Evolutionary conservation across 2,329 filamentous ascomycete genomes (phyloP), one percentile per base, ranked within the genome.

Genomic region (Lecanicillium sp.): DNA sequence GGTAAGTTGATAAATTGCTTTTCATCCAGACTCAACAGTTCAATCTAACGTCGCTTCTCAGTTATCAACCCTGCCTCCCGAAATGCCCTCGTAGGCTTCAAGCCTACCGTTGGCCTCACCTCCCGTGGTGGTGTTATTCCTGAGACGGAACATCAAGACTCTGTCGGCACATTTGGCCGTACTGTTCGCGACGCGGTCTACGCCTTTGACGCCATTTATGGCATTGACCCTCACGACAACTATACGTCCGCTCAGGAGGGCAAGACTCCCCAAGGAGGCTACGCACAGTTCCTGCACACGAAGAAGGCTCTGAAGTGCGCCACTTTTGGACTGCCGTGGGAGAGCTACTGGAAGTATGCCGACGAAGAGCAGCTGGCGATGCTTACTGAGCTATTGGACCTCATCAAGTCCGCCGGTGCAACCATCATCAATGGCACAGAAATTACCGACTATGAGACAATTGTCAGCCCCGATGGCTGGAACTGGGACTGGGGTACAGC

Each of bases 101-200:
- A 87, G 59, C 82, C 83, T 2, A 87, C 82, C 2, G 79, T 87
- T 5, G 83, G 83, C 0, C 57, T 85, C 36, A 85, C 80, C 0
- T 85, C 81, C 8, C 65, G 80, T 13, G 67, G 61, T 15, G 75
- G 70, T 14, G 70, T 80, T 19, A 70, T 88, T 25, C 84, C 83
- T 1, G 80, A 83, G 51, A 74, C 70, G 9, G 62, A 73, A 40
- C 75, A 83, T 49, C 78, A 83, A 49, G 84, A 88, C 50, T 78
- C 74, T 0, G 73, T 87, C 0, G 84, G 83, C 3, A 64, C 71
- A 1, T 78, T 89, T 50, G 80, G 73, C 0, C 73, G 74, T 15
- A 85, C 77, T 0, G 75, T 88, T 6, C 65, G 67, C n/a, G 84
- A 89, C 51, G 82, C 80, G 1, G 71, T 72, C 0, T 75, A 79